A percentile compares a stretch with the other conserved stretches of the same genome.
Conservation (phyloP, 1,284 basidiomycete species). For the Irpex sp. region DNA sequence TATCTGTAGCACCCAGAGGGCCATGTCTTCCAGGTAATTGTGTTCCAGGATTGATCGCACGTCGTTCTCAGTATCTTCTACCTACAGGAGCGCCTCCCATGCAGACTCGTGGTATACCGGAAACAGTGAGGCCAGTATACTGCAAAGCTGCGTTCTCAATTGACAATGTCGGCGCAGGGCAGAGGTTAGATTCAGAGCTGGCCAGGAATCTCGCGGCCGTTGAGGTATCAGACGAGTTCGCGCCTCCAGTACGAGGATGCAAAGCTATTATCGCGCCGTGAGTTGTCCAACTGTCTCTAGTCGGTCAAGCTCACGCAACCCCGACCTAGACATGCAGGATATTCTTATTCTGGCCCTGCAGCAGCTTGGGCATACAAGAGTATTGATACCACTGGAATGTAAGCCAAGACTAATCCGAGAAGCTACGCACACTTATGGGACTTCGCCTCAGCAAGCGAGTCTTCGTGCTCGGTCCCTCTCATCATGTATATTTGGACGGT, state of each 20-base stretch:
- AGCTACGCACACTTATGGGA: slow-evolving; percentile 6
- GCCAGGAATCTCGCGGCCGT: slow-evolving; percentile 64
- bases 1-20: neutral
- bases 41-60: too few species aligned
- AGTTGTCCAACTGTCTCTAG: slow-evolving; percentile 27
- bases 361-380: slow-evolving; percentile 96
- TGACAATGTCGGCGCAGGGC: slow-evolving; percentile 35
- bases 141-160: slow-evolving; percentile 4
- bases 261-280: slow-evolving; percentile 98
- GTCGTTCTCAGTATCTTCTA: neutral
- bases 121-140: slow-evolving; percentile 45
- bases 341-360: slow-evolving; percentile 89
- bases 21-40: slow-evolving; percentile 15
- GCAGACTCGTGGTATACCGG: slow-evolving; percentile 90
- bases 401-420: slow-evolving; percentile 23
- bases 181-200: slow-evolving; percentile 60
- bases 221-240: slow-evolving; percentile 40
- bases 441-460: slow-evolving; percentile 72
- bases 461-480: slow-evolving; percentile 94
- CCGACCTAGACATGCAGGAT: slow-evolving; percentile 84
- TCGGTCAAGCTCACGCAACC: slow-evolving; percentile 4
- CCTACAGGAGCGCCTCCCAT: slow-evolving; percentile 67
- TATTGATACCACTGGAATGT: slow-evolving; percentile 84
- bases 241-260: slow-evolving; percentile 68
- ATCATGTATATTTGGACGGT: slow-evolving; percentile 85